Conservation (phyloP, 805 yeast genomes). For the Schwanniomyces occidentalis region DNA sequence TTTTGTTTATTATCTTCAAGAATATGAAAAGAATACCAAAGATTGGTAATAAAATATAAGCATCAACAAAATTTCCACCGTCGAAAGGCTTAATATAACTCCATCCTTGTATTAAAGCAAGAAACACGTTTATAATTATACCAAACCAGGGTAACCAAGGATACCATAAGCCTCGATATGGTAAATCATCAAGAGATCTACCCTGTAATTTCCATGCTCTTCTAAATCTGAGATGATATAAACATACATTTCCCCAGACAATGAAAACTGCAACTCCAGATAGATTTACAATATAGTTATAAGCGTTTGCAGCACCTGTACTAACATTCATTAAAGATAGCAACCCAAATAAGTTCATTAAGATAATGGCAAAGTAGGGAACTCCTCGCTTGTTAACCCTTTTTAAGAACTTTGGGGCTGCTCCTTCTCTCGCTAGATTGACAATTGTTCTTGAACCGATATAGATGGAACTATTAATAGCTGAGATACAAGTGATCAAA, state of each 20-base stretch:
- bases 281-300: slow-evolving; percentile 43
- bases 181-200: slow-evolving; percentile 31
- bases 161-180: slow-evolving; percentile 41
- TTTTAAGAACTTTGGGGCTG: slow-evolving; percentile 57
- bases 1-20: slow-evolving; percentile 40
- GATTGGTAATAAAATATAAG: slow-evolving; percentile 62
- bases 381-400: slow-evolving; percentile 58
- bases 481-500: slow-evolving; percentile 62
- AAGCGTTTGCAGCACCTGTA: slow-evolving; percentile 62
- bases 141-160: slow-evolving; percentile 55
- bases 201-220: slow-evolving; percentile 40
- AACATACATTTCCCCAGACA: slow-evolving; percentile 64
- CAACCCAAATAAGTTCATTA: slow-evolving; percentile 55
- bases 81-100: slow-evolving; percentile 58
- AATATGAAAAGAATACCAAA: slow-evolving; percentile 43
- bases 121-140: slow-evolving; percentile 47
- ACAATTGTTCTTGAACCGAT: slow-evolving; percentile 69
- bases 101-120: slow-evolving; percentile 69
- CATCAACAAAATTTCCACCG: slow-evolving; percentile 49
- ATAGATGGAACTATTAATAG: slow-evolving; percentile 68
- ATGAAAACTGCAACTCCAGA: slow-evolving; percentile 68
- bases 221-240: slow-evolving; percentile 59
- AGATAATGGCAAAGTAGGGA: slow-evolving; percentile 60
- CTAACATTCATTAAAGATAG: slow-evolving; percentile 55
- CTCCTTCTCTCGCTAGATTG: slow-evolving; percentile 60